Evolutionary conservation across 345 rosid genomes (phyloP).

Genomic region (Eutrema japonicum): DNA sequence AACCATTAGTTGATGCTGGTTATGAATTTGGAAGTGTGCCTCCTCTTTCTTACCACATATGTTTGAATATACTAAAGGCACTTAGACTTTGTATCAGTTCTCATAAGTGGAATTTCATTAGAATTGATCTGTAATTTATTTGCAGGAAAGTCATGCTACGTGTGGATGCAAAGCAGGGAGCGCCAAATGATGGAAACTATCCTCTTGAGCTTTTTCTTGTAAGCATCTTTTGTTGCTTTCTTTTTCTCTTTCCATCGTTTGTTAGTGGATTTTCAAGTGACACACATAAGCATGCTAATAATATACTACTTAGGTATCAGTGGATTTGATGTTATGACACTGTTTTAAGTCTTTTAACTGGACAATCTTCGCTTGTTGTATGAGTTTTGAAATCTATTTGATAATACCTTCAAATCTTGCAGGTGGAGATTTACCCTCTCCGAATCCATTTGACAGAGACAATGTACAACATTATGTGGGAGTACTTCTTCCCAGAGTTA

Average conservation of each 20-base stretch:
- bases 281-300: not conserved
- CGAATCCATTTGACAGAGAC: constrained; percentile 90
- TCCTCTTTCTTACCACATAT: not conserved
- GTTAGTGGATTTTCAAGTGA: not conserved
- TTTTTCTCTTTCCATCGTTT: not conserved
- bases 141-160: constrained; percentile 85
- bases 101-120: not conserved
- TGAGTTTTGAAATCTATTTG: not conserved
- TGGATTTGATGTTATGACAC: constrained; percentile 1
- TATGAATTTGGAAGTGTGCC: not conserved
- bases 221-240: constrained; percentile 22
- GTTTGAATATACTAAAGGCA: not conserved
- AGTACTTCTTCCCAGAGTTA: constrained; percentile 88
- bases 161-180: constrained; percentile 92
- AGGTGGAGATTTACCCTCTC: constrained; percentile 96
- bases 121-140: constrained; percentile 7
- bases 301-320: not conserved
- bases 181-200: constrained; percentile 80
- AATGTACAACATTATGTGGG: constrained; percentile 97
- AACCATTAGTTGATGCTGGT: not conserved
- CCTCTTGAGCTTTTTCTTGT: constrained; percentile 88
- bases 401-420: constrained; percentile 12
- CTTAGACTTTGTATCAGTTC: too few species aligned
- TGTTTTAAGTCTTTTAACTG: not conserved
- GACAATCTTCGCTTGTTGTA: not conserved